A percentile compares a stretch with the other conserved stretches of the same genome.
Evolutionary conservation across 129 eudicot species (phyloP).

Genomic region (Chrysanthemum makinoi): DNA sequence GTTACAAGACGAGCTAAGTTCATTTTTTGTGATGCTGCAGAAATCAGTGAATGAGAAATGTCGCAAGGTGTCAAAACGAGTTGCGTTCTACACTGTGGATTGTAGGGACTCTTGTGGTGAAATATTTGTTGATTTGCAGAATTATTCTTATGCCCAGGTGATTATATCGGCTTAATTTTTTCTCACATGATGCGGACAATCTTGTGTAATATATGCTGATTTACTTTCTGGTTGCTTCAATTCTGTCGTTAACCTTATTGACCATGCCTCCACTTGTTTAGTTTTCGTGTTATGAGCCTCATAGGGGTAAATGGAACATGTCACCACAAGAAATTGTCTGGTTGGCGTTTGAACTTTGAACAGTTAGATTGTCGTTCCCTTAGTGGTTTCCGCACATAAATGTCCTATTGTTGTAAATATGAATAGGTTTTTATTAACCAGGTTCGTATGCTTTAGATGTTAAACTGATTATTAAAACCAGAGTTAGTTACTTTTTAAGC

Average conservation of each 20-base stretch:
- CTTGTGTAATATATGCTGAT: neutral
- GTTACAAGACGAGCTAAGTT: neutral
- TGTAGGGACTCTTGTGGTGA: constrained; percentile 97
- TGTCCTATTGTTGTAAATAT: neutral
- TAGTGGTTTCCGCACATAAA: neutral
- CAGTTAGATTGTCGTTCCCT: neutral
- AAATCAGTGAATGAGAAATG: constrained; percentile 84
- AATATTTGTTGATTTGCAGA: constrained; percentile 88
- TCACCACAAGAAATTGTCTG: neutral
- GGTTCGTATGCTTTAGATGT: neutral
- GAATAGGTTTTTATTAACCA: neutral
- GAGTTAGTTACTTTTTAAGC: neutral
- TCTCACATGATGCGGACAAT: neutral
- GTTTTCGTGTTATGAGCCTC: neutral
- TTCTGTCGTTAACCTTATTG: neutral
- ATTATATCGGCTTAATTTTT: constrained; percentile 10
- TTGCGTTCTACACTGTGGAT: constrained; percentile 87
- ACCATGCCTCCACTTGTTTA: neutral
- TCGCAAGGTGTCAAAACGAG: constrained; percentile 68
- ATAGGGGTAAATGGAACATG: neutral
- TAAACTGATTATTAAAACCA: neutral
- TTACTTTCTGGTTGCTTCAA: neutral
- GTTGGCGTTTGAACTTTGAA: neutral
- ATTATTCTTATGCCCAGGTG: constrained; percentile 74
- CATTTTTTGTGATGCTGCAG: constrained; percentile 45